Conservation (phyloP, 2,329 filamentous ascomycete species). For the Sporothrix variecibatus region DNA sequence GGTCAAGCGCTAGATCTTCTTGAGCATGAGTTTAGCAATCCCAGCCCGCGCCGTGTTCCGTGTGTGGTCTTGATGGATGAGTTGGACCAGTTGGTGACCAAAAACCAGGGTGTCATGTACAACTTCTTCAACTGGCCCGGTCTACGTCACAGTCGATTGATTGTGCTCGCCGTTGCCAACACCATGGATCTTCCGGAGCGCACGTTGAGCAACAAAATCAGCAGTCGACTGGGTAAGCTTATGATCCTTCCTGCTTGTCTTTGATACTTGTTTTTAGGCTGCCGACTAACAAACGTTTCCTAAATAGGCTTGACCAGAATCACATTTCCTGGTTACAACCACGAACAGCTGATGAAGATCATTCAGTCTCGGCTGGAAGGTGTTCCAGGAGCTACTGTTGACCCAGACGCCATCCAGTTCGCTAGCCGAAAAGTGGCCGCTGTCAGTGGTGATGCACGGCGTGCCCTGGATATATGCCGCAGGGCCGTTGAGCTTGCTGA, state of each 20-base stretch:
- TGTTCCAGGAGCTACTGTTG: constrained; percentile 85
- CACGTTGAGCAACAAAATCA: constrained; percentile 97
- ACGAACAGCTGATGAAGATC: constrained; percentile 96
- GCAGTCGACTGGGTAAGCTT: constrained; percentile 69
- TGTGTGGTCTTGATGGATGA: constrained; percentile 99
- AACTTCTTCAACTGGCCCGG: constrained; percentile 99
- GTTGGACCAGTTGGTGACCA: constrained; percentile 94
- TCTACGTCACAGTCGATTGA: constrained; percentile 84
- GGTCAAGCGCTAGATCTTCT: constrained; percentile 88
- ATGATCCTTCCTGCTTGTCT: not conserved
- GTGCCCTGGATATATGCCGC: constrained; percentile 92
- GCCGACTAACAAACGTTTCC: not conserved
- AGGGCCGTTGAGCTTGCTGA: constrained; percentile 95
- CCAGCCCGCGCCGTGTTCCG: constrained; percentile 85
- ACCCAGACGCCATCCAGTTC: constrained; percentile 92
- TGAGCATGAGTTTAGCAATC: constrained; percentile 88
- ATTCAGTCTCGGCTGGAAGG: constrained; percentile 91
- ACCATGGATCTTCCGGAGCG: constrained; percentile 98
- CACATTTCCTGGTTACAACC: constrained; percentile 95
- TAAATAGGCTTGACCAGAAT: constrained; percentile 75
- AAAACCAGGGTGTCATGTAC: constrained; percentile 99
- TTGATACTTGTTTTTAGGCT: no score
- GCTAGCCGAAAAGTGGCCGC: constrained; percentile 95
- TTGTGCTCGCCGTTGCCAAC: constrained; percentile 96
- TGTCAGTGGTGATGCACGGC: constrained; percentile 88